Evolutionary conservation across 176 grass and related monocot genomes (phyloP), one percentile per base, ranked within the genome.

Genomic region (Lolium multiflorum): DNA sequence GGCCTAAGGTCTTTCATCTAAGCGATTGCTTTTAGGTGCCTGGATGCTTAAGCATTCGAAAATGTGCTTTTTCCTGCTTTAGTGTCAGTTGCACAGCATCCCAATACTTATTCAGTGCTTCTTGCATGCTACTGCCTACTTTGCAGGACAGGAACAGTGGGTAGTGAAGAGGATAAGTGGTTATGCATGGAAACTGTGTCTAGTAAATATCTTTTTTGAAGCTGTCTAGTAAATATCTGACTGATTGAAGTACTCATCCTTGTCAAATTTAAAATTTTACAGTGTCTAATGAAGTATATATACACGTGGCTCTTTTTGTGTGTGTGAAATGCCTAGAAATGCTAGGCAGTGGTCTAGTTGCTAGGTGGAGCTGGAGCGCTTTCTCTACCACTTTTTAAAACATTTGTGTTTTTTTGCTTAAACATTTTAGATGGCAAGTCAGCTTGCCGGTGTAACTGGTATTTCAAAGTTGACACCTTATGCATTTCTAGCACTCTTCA

Each of bases 201-300:
- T 59, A 21, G 57, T 60, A n/a, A n/a, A n/a, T n/a, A n/a, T n/a
- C n/a, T n/a, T n/a, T n/a, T n/a, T n/a, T n/a, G n/a, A n/a, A n/a
- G n/a, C n/a, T n/a, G n/a, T n/a, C n/a, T n/a, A n/a, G n/a, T n/a
- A 60, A 60, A 60, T 60, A 60, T 60, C 57, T 22, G 57, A 60
- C 57, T 60, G 20, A 22, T 58, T 60, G 20, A 60, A 60, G 20
- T 59, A 59, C 57, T 4, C 57, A 59, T 11, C 20, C 57, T 59
- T 59, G 57, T 59, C 57, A 59, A 59, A 59, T 16, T 16, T 54
- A 54, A 17, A 54, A 54, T 54, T 59, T 59, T 59, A 59, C 57
- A 59, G 57, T 59, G 57, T 59, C 21, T 59, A 59, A 59, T 59
- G 57, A 59, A 59, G 57, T 59, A 60, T 60, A 60, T 60, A 60